Percentiles rank a stretch among this genome's conserved stretches.
Evolutionary conservation across 2,329 filamentous ascomycete species (phyloP).

Genomic region (Fusarium devonianum): DNA sequence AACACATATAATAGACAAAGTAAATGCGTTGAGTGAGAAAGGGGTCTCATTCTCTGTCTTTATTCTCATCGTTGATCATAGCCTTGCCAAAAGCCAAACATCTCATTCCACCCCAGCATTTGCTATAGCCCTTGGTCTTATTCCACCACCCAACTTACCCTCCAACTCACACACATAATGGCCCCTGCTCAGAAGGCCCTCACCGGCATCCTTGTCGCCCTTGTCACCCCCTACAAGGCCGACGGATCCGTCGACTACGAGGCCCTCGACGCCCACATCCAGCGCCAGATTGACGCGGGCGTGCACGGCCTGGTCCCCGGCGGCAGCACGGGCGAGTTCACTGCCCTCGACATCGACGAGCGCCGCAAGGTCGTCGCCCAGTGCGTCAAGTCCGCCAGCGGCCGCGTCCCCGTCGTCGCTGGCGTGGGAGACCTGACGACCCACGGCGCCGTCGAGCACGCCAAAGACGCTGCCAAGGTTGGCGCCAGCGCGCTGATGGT

Average conservation of each 20-base stretch:
- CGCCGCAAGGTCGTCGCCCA: constrained; percentile 54
- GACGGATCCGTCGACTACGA: constrained; percentile 51
- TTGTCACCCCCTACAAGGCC: constrained; percentile 56
- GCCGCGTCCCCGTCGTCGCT: constrained; percentile 52
- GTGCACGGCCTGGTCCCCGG: constrained; percentile 59
- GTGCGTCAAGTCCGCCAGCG: constrained; percentile 46
- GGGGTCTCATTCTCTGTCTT: background rate
- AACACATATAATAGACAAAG: constrained; percentile 24
- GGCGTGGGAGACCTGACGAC: constrained; percentile 55
- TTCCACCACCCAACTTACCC: background rate
- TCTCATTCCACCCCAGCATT: background rate
- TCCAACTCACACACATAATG: constrained; percentile 25
- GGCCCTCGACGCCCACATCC: constrained; percentile 49
- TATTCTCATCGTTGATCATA: background rate
- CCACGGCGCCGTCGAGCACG: constrained; percentile 38
- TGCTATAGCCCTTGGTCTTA: background rate
- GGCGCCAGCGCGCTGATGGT: constrained; percentile 55
- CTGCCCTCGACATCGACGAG: constrained; percentile 52
- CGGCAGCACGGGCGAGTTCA: constrained; percentile 59
- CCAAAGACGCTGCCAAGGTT: constrained; percentile 45
- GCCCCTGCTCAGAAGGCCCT: constrained; percentile 35
- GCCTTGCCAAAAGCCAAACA: no score
- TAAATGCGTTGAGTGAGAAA: background rate
- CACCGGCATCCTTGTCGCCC: constrained; percentile 56
- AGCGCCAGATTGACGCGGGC: constrained; percentile 53